These are phyloP conservation scores for Colletotrichum caudatum DNA, from an alignment of 2,329 filamentous ascomycete species.

Conservation along the genomic window DNA sequence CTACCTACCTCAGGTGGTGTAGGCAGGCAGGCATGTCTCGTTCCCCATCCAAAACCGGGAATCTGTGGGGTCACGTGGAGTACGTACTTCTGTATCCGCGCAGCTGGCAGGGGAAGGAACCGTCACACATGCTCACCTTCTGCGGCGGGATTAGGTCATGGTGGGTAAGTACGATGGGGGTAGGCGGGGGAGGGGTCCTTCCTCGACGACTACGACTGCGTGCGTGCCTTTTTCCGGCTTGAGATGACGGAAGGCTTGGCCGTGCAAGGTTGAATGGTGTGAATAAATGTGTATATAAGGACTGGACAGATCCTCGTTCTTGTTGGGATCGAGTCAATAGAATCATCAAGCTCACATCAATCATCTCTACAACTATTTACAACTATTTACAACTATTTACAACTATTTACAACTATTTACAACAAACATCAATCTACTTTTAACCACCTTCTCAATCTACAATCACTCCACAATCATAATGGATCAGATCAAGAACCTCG, in stretches of 20 bases:
- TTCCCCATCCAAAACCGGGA: constrained; percentile 27
- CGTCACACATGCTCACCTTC: background rate
- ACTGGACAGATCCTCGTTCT: background rate
- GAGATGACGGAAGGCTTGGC: constrained; percentile 1
- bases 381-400: too few species aligned
- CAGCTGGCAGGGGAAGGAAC: background rate
- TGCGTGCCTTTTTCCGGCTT: background rate
- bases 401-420: too few species aligned
- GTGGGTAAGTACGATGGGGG: constrained; percentile 18
- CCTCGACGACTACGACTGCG: background rate
- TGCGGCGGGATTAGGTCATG: constrained; percentile 25
- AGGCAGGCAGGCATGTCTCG: too few species aligned
- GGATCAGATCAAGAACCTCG: constrained; percentile 36
- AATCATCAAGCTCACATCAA: background rate
- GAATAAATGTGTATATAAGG: background rate
- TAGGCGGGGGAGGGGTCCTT: constrained; percentile 26
- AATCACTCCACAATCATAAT: constrained; percentile 7
- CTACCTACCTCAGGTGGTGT: too few species aligned
- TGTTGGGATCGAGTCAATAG: fast-evolving
- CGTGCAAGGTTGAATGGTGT: background rate
- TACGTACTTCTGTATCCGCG: background rate
- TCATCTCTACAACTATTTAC: background rate
- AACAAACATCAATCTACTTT: background rate
- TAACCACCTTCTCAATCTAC: too few species aligned
- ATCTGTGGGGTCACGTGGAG: background rate